Evolutionary conservation across 139 green algal species (phyloP).

Genomic region (Yamagishiella unicocca): DNA sequence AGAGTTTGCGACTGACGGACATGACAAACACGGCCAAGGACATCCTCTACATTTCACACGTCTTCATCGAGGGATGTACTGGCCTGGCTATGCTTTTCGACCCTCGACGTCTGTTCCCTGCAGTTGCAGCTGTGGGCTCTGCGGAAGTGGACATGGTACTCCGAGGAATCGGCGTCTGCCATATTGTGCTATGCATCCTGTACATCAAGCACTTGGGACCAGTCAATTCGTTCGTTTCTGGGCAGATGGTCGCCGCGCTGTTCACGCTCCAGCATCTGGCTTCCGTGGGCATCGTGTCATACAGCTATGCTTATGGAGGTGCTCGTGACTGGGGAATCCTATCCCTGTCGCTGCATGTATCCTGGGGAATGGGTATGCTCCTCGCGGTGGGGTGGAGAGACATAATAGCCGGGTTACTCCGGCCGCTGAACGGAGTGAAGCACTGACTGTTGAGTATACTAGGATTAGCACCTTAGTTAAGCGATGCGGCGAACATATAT

Average conservation of each 20-base stretch:
- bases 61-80: background rate
- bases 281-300: background rate
- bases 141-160: background rate
- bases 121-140: background rate
- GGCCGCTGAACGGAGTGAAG: no score
- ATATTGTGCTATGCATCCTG: background rate
- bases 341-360: background rate
- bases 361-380: conserved; percentile 12
- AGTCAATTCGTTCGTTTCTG: background rate
- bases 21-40: no score
- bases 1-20: no score
- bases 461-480: no score
- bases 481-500: no score
- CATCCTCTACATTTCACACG: background rate
- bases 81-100: background rate
- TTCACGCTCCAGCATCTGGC: conserved; percentile 8
- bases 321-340: background rate
- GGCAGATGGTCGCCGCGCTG: background rate
- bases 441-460: no score
- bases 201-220: background rate
- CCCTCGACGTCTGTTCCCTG: background rate
- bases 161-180: background rate
- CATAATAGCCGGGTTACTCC: background rate
- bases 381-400: background rate
- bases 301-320: background rate